Conservation (phyloP, 1,284 basidiomycete species). For the Chondrostereum purpureum region DNA sequence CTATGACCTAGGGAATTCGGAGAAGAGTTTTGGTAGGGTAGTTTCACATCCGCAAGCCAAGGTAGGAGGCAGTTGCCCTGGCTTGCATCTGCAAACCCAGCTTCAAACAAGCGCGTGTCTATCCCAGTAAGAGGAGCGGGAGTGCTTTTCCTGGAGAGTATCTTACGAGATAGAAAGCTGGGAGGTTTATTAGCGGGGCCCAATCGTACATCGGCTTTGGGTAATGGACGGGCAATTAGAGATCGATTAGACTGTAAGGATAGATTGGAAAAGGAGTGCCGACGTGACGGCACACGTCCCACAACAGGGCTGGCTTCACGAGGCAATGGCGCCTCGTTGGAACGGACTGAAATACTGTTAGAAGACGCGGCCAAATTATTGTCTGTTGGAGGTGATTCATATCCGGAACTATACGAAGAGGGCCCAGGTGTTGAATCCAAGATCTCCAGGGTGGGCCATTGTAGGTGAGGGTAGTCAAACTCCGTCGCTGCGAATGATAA, state of each 20-base stretch:
- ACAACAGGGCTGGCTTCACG: slow-evolving; percentile 7
- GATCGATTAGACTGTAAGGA: slow-evolving; percentile 23
- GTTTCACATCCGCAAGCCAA: slow-evolving; percentile 34
- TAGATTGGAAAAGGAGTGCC: slow-evolving; percentile 53
- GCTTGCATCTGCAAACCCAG: slow-evolving; percentile 15
- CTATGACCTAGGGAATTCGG: slow-evolving; percentile 14
- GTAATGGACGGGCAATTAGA: slow-evolving; percentile 30
- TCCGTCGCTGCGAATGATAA: not conserved
- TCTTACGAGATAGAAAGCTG: slow-evolving; percentile 47
- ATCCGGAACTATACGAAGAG: not conserved
- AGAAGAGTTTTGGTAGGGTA: slow-evolving; percentile 17
- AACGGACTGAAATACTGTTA: not conserved
- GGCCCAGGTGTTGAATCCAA: not conserved
- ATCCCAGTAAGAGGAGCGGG: not conserved
- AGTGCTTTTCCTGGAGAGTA: slow-evolving; percentile 9
- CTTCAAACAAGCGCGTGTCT: slow-evolving; percentile 12
- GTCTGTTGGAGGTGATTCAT: not conserved
- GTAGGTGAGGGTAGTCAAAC: slow-evolving; percentile 6
- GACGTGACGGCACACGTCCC: slow-evolving; percentile 29
- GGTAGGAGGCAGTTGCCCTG: slow-evolving; percentile 34
- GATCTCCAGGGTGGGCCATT: not conserved
- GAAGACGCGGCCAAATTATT: not conserved
- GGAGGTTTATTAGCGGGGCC: slow-evolving; percentile 32
- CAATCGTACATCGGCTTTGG: slow-evolving; percentile 42
- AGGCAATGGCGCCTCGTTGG: slow-evolving; percentile 9